Base-by-base conservation (phyloP, 306 rosid genomes). In the Gastrolobium villosum region DNA sequence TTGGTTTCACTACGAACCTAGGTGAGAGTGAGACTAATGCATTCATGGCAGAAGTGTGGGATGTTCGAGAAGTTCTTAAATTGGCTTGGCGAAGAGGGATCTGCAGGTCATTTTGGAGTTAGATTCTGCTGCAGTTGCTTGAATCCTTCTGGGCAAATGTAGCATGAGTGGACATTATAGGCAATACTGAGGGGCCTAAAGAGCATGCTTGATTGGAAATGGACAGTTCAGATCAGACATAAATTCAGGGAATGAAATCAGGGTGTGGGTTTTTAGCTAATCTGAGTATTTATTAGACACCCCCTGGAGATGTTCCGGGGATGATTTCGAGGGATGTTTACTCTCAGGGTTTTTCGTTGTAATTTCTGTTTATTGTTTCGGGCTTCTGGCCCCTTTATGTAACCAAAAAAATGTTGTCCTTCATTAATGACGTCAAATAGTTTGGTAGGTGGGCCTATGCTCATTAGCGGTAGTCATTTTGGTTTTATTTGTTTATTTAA, bases 401-500 rank as follows among this genome's bases (percentile, higher is more conserved):
- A 3, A 26, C 37, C 26, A 65, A 40, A 63, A 0, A 63, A 40
- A 2, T n/a, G 43, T 50, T 77, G 66, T 67, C 60, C 6, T 68
- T 68, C 30, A 39, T 13, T 61, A 49, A 62, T 72, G 71, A 72
- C 37, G 37, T 55, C 41, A 32, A 32, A 55, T 46, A 39, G 48
- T 65, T 72, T 56, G 52, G 39, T 50, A 34, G 41, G 30, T 49
- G 45, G 45, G 65, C 54, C 39, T 10, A 13, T 67, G 75, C 34
- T 70, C 57, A 32, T 72, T 73, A 8, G 72, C 37, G 35, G 44
- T 43, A 35, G 54, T 13, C 46, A 5, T 54, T 54, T 45, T 75
- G 59, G 37, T 66, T 71, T 76, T 70, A 56, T 54, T 61, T 74
- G 31, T 68, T 74, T 70, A 40, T 55, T 54, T 59, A 10, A 15